These are phyloP conservation scores for Poronia punctata DNA, from an alignment of 495 filamentous ascomycete species.

Conservation along the genomic window DNA sequence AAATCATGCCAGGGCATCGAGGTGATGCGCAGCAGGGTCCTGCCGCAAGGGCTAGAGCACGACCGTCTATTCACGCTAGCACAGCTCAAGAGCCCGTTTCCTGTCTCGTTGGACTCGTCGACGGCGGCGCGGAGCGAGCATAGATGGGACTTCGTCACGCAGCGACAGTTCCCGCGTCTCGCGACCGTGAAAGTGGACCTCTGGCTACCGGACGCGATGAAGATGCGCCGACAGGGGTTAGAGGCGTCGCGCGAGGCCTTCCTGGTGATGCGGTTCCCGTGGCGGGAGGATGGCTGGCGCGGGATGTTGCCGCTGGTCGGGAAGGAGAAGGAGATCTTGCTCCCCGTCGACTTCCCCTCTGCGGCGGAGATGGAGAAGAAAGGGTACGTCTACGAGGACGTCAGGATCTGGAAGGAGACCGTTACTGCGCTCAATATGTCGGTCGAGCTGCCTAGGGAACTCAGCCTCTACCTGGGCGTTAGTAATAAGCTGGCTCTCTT, in stretches of 20 bases:
- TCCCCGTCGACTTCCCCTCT: constrained; percentile 61
- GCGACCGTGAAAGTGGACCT: constrained; percentile 70
- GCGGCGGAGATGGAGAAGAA: constrained; percentile 41
- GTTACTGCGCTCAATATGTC: constrained; percentile 56
- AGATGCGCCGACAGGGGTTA: constrained; percentile 33
- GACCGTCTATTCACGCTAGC: constrained; percentile 84
- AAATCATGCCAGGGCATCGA: constrained; percentile 84
- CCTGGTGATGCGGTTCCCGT: constrained; percentile 56
- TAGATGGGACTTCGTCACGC: constrained; percentile 75
- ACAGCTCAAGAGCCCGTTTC: constrained; percentile 52
- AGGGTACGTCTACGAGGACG: constrained; percentile 52
- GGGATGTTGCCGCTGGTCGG: constrained; percentile 32
- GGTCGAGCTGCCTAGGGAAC: constrained; percentile 39
- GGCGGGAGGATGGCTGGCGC: constrained; percentile 37
- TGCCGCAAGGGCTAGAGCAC: constrained; percentile 67
- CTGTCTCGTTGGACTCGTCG: constrained; percentile 29
- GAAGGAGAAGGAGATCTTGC: constrained; percentile 47
- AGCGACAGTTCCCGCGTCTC: constrained; percentile 63
- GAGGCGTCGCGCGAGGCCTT: constrained; percentile 43
- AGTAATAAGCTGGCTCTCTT: constrained; percentile 64
- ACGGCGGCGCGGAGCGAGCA: constrained; percentile 39
- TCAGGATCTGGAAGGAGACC: constrained; percentile 76
- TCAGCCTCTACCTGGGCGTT: constrained; percentile 55
- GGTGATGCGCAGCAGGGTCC: constrained; percentile 55
- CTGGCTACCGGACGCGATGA: constrained; percentile 65